Conservation (phyloP, 441 rosid genomes). For the Rhodomyrtus psidioides region DNA sequence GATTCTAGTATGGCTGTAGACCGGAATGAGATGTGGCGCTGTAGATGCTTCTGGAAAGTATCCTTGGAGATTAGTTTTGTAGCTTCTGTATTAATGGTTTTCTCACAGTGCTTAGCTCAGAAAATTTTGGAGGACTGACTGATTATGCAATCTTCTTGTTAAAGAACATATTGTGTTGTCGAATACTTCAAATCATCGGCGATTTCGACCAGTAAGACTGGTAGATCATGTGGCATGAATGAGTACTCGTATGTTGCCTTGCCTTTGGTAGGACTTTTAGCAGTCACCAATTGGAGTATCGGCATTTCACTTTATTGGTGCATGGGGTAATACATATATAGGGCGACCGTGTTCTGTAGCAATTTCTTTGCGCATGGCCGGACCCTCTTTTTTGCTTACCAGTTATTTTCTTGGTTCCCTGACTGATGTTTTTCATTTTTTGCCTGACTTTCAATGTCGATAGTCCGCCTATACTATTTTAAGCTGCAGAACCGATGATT, state of each 20-base stretch:
- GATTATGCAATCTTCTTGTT: not conserved
- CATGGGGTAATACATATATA: not conserved
- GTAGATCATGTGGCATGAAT: too few species aligned
- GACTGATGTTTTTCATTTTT: too few species aligned
- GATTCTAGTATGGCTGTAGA: not conserved
- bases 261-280: not conserved
- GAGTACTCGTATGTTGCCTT: not conserved
- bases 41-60: too few species aligned
- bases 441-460: too few species aligned
- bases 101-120: not conserved
- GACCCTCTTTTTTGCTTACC: not conserved
- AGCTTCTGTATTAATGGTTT: not conserved
- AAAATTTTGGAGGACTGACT: not conserved
- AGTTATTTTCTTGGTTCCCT: not conserved
- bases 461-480: not conserved
- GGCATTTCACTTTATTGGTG: not conserved
- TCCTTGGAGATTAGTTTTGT: not conserved
- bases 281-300: not conserved
- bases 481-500: not conserved
- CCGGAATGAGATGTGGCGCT: too few species aligned
- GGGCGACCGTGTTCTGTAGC: not conserved
- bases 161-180: not conserved
- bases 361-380: not conserved
- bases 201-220: not conserved
- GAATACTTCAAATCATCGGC: not conserved